Conservation (phyloP, 2,329 filamentous ascomycete species). For the Apiospora kogelbergensis region DNA sequence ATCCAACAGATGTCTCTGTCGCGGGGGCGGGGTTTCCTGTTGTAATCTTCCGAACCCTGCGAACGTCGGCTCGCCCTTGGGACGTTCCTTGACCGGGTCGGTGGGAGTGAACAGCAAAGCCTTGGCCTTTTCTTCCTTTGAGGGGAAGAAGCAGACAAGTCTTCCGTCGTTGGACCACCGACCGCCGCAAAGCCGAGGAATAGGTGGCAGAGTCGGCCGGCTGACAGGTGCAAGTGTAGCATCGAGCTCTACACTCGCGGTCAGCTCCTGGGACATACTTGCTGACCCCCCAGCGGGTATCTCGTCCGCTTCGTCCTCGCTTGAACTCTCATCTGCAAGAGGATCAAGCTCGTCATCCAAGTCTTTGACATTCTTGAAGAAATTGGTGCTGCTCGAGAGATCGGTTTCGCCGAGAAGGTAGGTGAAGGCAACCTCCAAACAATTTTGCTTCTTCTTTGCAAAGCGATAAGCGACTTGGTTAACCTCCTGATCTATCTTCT, state of each 20-base stretch:
- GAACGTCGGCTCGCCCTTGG: conserved; percentile 56
- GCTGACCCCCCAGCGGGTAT: conserved; percentile 53
- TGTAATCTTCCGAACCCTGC: conserved; percentile 57
- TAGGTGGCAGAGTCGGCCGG: conserved; percentile 54
- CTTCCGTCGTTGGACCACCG: conserved; percentile 62
- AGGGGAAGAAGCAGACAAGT: conserved; percentile 68
- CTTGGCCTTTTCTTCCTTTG: conserved; percentile 61
- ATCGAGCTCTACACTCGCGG: conserved; percentile 52
- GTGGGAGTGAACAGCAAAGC: conserved; percentile 47
- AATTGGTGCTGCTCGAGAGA: conserved; percentile 58
- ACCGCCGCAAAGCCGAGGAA: conserved; percentile 59
- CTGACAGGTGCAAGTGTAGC: conserved; percentile 52
- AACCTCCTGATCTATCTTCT: conserved; percentile 54
- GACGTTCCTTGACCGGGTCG: conserved; percentile 46
- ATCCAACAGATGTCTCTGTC: conserved; percentile 46
- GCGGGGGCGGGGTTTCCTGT: conserved; percentile 48
- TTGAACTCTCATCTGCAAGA: conserved; percentile 75
- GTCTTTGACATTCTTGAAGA: conserved; percentile 65
- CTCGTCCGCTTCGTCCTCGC: conserved; percentile 71
- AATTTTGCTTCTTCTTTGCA: conserved; percentile 58
- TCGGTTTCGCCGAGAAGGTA: conserved; percentile 65
- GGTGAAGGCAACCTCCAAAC: conserved; percentile 60
- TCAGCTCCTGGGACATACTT: conserved; percentile 63
- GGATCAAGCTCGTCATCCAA: conserved; percentile 57
- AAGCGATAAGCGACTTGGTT: conserved; percentile 57